Conservation (phyloP, 306 rosid genomes). For the Vicia sativa region DNA sequence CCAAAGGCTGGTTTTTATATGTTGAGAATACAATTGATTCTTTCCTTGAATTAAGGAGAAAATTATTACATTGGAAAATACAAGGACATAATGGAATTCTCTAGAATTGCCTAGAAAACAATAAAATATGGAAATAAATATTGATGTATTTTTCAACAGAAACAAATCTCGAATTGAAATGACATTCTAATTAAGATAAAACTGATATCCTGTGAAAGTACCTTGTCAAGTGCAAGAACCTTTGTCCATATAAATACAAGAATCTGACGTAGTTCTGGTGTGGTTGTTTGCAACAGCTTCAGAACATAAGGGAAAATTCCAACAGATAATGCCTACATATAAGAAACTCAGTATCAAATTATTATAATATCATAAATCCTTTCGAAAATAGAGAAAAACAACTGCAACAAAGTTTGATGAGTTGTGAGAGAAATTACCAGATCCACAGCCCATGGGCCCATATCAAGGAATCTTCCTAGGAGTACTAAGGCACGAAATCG, state of each 20-base stretch:
- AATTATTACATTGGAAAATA: no score
- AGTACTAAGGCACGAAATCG: slow-evolving; percentile 90
- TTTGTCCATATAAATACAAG: slow-evolving; percentile 99
- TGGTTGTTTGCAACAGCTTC: slow-evolving; percentile 92
- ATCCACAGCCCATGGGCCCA: slow-evolving; percentile 99
- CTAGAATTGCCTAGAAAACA: no score
- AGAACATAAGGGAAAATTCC: slow-evolving; percentile 98
- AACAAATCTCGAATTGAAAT: slow-evolving; percentile 15
- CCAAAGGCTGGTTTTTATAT: no score
- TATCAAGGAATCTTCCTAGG: slow-evolving; percentile 96
- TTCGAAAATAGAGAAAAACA: slow-evolving; percentile 11
- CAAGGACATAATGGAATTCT: no score
- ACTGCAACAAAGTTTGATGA: slow-evolving; percentile 25
- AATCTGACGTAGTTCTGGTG: slow-evolving; percentile 91
- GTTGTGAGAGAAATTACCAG: slow-evolving; percentile 56
- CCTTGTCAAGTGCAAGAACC: slow-evolving; percentile 99
- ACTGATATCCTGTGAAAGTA: slow-evolving; percentile 38
- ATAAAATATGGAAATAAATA: no score
- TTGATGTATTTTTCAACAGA: no score
- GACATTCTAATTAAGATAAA: slow-evolving; percentile 14
- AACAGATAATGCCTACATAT: slow-evolving; percentile 84
- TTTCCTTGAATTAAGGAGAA: no score
- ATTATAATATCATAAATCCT: slow-evolving; percentile 22
- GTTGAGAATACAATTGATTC: no score
- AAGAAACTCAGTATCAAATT: slow-evolving; percentile 27